Conservation (phyloP, 257 asterid species). For the Forsythia suspensa region DNA sequence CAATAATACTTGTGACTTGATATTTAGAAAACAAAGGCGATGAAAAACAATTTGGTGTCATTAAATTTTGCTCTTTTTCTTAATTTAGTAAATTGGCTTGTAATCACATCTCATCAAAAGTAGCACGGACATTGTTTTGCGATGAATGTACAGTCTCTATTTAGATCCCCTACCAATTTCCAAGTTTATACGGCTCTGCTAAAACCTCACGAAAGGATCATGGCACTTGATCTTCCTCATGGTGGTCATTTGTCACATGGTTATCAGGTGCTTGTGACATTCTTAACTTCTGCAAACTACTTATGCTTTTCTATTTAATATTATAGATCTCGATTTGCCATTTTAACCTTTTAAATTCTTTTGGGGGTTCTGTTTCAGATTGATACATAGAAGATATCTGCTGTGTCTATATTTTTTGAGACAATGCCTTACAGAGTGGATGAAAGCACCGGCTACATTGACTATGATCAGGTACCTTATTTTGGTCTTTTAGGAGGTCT, state of each 20-base stretch:
- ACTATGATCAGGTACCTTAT: conserved; percentile 79
- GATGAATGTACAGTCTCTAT: conserved; percentile 93
- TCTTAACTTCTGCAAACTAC: conserved; percentile 10
- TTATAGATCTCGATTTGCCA: conserved; percentile 3
- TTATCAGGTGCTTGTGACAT: conserved; percentile 71
- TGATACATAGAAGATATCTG: conserved; percentile 90
- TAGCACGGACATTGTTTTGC: conserved; percentile 28
- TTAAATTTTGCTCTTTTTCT: background rate
- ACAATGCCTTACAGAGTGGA: conserved; percentile 96
- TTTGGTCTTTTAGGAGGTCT: conserved; percentile 14
- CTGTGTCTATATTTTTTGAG: conserved; percentile 94
- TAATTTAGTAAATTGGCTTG: background rate
- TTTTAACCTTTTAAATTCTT: conserved; percentile 3
- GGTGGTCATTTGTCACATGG: conserved; percentile 99
- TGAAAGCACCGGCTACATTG: conserved; percentile 91
- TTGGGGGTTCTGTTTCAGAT: conserved; percentile 46
- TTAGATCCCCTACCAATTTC: conserved; percentile 95
- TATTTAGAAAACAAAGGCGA: background rate
- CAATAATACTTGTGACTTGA: background rate
- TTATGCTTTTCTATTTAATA: conserved; percentile 18
- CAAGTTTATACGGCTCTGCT: conserved; percentile 93
- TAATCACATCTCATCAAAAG: conserved; percentile 1
- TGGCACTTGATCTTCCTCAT: conserved; percentile 99
- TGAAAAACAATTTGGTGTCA: background rate
- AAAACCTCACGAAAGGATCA: conserved; percentile 94